phyloP scores from a whole-genome alignment of 345 rosid genomes.

The Acer yangbiense region DNA sequence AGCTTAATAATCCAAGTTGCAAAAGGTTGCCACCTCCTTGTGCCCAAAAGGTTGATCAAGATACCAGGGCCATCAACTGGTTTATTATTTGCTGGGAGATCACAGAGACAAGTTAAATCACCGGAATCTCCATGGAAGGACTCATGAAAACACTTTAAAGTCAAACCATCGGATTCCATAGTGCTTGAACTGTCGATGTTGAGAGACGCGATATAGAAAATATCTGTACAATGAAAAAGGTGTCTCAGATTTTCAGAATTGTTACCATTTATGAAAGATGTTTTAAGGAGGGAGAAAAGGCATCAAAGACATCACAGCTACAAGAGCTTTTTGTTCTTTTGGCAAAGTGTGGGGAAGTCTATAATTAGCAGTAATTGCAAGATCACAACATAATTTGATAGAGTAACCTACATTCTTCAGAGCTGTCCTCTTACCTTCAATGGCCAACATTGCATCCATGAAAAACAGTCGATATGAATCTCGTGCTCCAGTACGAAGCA shows the following conservation, averaged over 20 bases:
- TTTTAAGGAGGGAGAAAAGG: not conserved
- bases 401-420: not conserved
- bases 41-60: slow-evolving; percentile 57
- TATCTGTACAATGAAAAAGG: slow-evolving; percentile 53
- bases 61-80: slow-evolving; percentile 68
- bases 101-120: slow-evolving; percentile 59
- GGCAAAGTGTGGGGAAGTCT: not conserved
- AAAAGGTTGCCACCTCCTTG: slow-evolving; percentile 76
- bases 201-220: slow-evolving; percentile 52
- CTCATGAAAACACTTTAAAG: slow-evolving; percentile 60
- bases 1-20: slow-evolving; percentile 78
- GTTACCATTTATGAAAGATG: not conserved
- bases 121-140: slow-evolving; percentile 56
- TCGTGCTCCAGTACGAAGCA: slow-evolving; percentile 79
- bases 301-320: not conserved
- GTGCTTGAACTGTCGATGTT: slow-evolving; percentile 29
- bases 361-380: slow-evolving; percentile 8
- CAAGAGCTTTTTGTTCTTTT: slow-evolving; percentile 12
- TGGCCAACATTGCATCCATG: slow-evolving; percentile 61
- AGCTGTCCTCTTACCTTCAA: slow-evolving; percentile 59
- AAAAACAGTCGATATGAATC: slow-evolving; percentile 79
- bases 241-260: slow-evolving; percentile 15
- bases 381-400: not conserved
- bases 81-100: slow-evolving; percentile 65
- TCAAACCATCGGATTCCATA: slow-evolving; percentile 35